Evolutionary conservation across 495 filamentous ascomycete genomes (phyloP).

Genomic region (Diplogelasinospora grovesii): DNA sequence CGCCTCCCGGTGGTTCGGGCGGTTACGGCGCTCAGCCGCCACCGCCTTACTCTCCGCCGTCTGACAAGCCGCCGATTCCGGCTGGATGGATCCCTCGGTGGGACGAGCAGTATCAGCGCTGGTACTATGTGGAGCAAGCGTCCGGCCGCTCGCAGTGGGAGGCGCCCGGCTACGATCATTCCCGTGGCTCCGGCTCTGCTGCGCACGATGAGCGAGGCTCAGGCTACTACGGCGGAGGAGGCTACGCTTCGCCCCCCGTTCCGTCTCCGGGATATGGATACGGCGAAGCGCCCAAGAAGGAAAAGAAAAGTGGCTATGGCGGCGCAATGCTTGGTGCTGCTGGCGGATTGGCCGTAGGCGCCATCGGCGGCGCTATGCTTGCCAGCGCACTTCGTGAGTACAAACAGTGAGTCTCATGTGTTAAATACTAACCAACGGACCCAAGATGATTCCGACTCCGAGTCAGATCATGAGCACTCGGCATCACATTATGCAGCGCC

Average conservation of each 20-base stretch:
- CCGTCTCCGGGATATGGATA: too few relatives aligned
- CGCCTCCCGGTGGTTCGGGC: neutral
- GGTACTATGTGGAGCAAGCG: constrained; percentile 53
- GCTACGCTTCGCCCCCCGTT: too few relatives aligned
- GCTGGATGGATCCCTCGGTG: constrained; percentile 54
- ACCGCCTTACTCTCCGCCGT: constrained; percentile 35
- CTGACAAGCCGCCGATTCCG: constrained; percentile 48
- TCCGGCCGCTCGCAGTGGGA: constrained; percentile 59
- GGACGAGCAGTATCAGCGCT: constrained; percentile 51
- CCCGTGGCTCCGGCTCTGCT: neutral
- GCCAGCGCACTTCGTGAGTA: constrained; percentile 47
- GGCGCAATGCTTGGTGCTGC: constrained; percentile 44
- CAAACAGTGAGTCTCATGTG: constrained; percentile 35
- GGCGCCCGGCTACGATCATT: constrained; percentile 31
- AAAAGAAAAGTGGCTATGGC: constrained; percentile 33
- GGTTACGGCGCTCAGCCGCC: constrained; percentile 15
- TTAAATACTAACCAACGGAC: neutral
- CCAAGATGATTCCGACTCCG: constrained; percentile 24
- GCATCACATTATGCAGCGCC: neutral
- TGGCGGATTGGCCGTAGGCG: constrained; percentile 50
- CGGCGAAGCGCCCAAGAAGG: constrained; percentile 34
- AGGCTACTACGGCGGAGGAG: constrained; percentile 14
- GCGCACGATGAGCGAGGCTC: constrained; percentile 4
- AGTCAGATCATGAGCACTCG: constrained; percentile 9
- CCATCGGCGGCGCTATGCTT: constrained; percentile 49